A percentile compares a stretch with the other conserved stretches of the same genome.
Evolutionary conservation across 305 asterid species (phyloP).

Genomic region (Withania somnifera): DNA sequence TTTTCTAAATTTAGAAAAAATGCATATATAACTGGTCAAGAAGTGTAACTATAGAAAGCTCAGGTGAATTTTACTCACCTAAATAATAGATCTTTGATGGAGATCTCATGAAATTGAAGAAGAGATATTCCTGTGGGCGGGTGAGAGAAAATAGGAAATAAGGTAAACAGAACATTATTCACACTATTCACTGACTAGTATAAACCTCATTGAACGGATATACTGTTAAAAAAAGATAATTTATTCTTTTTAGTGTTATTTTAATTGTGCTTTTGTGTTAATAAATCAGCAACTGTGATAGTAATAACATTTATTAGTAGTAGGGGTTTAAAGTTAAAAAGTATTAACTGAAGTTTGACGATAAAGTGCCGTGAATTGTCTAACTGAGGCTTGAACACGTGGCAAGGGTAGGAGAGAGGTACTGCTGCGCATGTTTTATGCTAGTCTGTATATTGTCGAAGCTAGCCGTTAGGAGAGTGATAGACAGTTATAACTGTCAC

Average conservation of each 20-base stretch:
- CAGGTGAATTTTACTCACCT: constrained; percentile 24
- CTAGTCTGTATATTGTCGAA: neutral
- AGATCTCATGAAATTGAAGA: constrained; percentile 37
- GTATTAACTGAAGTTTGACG: neutral
- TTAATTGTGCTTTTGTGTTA: neutral
- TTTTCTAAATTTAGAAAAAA: neutral
- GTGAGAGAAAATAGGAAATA: constrained; percentile 21
- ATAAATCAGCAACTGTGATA: neutral
- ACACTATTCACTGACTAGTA: constrained; percentile 12
- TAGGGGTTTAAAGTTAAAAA: neutral
- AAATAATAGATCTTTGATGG: constrained; percentile 27
- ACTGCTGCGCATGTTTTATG: neutral
- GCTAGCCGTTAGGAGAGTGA: neutral
- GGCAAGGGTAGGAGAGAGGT: neutral
- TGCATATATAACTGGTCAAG: neutral
- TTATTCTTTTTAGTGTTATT: neutral
- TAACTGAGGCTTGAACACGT: neutral
- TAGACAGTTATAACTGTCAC: neutral
- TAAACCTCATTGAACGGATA: constrained; percentile 18
- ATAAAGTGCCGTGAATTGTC: neutral
- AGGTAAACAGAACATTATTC: constrained; percentile 28
- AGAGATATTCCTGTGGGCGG: constrained; percentile 17
- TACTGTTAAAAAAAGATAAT: neutral
- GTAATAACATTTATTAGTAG: neutral
- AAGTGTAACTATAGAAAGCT: neutral